Conservation (phyloP, 371 early-diverging fungal genomes). For the Dinochytrium kinnereticum region DNA sequence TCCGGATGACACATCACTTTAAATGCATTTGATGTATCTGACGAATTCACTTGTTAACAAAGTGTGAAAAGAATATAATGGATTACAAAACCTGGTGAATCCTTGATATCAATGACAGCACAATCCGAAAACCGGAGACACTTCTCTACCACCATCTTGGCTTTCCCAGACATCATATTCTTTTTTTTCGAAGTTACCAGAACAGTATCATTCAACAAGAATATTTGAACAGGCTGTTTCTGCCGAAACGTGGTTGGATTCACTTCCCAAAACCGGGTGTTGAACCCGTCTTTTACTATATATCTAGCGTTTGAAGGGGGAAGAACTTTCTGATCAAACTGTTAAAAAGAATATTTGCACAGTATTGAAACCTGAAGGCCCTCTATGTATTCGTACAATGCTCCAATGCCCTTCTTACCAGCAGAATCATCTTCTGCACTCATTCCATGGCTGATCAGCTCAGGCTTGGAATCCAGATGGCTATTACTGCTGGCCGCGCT, state of each 20-base stretch:
- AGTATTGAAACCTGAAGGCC: slow-evolving; percentile 67
- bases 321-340: slow-evolving; percentile 65
- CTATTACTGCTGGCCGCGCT: neutral
- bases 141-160: slow-evolving; percentile 77
- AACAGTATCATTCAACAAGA: slow-evolving; percentile 80
- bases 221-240: slow-evolving; percentile 77
- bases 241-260: slow-evolving; percentile 73
- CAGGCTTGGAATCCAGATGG: neutral
- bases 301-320: slow-evolving; percentile 77
- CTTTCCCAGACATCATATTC: slow-evolving; percentile 69
- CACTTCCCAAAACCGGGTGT: slow-evolving; percentile 72
- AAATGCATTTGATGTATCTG: slow-evolving; percentile 61
- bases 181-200: slow-evolving; percentile 79
- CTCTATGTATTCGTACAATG: slow-evolving; percentile 78
- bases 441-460: neutral
- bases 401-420: slow-evolving; percentile 53
- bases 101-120: slow-evolving; percentile 80
- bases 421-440: slow-evolving; percentile 9
- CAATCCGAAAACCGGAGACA: slow-evolving; percentile 78
- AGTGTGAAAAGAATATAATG: neutral
- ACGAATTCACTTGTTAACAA: slow-evolving; percentile 43
- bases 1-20: slow-evolving; percentile 77
- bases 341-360: neutral
- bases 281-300: slow-evolving; percentile 76
- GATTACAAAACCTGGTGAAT: slow-evolving; percentile 64